Percentiles rank a stretch among this genome's conserved stretches.
These are phyloP conservation scores for Cadophora luteo-olivacea DNA, from an alignment of 2,329 filamentous ascomycete genomes.

Conservation along the genomic window DNA sequence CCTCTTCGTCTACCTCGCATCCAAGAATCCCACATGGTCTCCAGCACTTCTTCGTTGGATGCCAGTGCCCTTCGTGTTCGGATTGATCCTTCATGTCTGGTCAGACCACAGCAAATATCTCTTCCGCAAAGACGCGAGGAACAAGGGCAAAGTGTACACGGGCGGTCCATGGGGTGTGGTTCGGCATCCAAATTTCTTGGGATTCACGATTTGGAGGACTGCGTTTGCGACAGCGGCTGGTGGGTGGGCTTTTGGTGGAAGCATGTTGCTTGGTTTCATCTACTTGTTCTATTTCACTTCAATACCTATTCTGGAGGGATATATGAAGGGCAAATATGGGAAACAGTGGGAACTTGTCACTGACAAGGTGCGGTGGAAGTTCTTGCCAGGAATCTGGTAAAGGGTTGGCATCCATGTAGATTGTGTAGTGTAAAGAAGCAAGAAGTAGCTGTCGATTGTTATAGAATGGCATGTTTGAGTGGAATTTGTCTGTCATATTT, in stretches of 20 bases:
- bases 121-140: background rate
- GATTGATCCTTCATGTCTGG: background rate
- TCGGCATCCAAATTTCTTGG: background rate
- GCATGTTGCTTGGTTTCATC: background rate
- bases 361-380: conserved; percentile 1
- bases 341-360: background rate
- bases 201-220: background rate
- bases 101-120: background rate
- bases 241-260: background rate
- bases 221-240: background rate
- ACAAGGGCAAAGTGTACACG: background rate
- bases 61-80: background rate
- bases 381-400: background rate
- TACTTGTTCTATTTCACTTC: background rate
- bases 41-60: background rate
- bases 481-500: too few relatives aligned
- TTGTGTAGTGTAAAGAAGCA: too few relatives aligned
- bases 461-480: too few relatives aligned
- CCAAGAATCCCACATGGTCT: background rate
- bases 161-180: background rate
- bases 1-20: background rate
- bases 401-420: too few relatives aligned
- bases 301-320: background rate
- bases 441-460: too few relatives aligned
- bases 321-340: background rate